Evolutionary conservation across 2,329 filamentous ascomycete species (phyloP).

Genomic region (Apiospora sp.): DNA sequence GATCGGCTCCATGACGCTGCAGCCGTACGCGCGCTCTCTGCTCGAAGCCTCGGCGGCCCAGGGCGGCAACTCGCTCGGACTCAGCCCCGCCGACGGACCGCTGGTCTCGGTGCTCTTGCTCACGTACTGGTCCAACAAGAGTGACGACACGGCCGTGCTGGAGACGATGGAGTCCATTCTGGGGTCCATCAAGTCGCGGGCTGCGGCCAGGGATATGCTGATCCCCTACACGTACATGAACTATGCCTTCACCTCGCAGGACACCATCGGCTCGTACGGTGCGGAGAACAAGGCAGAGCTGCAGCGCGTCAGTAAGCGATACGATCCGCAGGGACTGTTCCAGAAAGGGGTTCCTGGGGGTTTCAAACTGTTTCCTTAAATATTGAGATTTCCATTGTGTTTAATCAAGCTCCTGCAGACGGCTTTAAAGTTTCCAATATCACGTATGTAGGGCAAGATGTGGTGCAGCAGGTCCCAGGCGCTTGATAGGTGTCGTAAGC

Average conservation of each 20-base stretch:
- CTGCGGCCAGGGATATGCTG: background rate
- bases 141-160: slow-evolving; percentile 28
- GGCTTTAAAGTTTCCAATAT: too few species aligned
- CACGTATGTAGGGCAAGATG: too few species aligned
- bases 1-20: slow-evolving; percentile 28
- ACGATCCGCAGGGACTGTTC: slow-evolving; percentile 32
- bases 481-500: too few species aligned
- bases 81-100: slow-evolving; percentile 19
- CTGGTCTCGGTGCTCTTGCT: slow-evolving; percentile 27
- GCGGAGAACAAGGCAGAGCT: slow-evolving; percentile 28
- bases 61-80: slow-evolving; percentile 28
- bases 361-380: slow-evolving; percentile 29
- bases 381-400: background rate
- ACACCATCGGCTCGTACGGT: slow-evolving; percentile 34
- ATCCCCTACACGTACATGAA: slow-evolving; percentile 32
- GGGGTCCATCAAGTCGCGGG: slow-evolving; percentile 29
- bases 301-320: slow-evolving; percentile 17
- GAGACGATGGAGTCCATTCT: slow-evolving; percentile 24
- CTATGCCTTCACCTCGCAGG: slow-evolving; percentile 33
- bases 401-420: too few species aligned
- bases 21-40: slow-evolving; percentile 32
- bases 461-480: too few species aligned
- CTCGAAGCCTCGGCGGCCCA: background rate
- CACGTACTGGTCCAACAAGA: slow-evolving; percentile 24
- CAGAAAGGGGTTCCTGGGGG: slow-evolving; percentile 31